phyloP scores from a whole-genome alignment of 352 stramenopile species.

The Globisporangium irregulare region DNA sequence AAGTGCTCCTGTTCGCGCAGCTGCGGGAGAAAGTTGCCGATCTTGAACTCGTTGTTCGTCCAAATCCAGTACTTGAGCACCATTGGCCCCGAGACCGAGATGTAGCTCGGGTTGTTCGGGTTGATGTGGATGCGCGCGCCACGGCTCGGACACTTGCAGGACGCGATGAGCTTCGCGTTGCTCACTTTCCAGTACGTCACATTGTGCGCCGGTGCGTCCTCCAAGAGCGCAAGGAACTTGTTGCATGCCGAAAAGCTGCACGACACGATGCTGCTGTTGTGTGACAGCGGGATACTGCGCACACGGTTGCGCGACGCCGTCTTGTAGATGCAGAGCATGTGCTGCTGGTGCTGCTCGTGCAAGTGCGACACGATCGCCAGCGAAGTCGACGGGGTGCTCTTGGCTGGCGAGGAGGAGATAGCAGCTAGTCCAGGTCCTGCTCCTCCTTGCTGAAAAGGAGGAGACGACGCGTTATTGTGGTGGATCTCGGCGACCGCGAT shows the following conservation, averaged over 20 bases:
- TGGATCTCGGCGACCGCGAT: conserved; percentile 64
- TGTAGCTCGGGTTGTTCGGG: conserved; percentile 62
- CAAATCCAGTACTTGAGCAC: conserved; percentile 79
- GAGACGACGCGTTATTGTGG: conserved; percentile 22
- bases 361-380: conserved; percentile 17
- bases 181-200: conserved; percentile 82
- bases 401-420: neutral
- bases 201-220: conserved; percentile 65
- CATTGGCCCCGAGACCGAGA: conserved; percentile 74
- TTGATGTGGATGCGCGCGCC: conserved; percentile 68
- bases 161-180: conserved; percentile 70
- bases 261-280: conserved; percentile 61
- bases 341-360: conserved; percentile 34
- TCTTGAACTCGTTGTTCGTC: conserved; percentile 77
- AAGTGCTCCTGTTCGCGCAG: conserved; percentile 81
- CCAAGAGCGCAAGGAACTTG: conserved; percentile 72
- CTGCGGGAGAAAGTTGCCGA: conserved; percentile 70
- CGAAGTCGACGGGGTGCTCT: conserved; percentile 4
- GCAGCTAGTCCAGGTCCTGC: no score
- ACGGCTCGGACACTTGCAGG: conserved; percentile 63
- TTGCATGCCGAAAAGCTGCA: conserved; percentile 70
- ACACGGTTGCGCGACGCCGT: conserved; percentile 35
- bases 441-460: neutral
- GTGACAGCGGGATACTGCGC: conserved; percentile 41
- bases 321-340: conserved; percentile 68